Conservation (phyloP, 73 alveolate species). For the Paraurostyla sp. region DNA sequence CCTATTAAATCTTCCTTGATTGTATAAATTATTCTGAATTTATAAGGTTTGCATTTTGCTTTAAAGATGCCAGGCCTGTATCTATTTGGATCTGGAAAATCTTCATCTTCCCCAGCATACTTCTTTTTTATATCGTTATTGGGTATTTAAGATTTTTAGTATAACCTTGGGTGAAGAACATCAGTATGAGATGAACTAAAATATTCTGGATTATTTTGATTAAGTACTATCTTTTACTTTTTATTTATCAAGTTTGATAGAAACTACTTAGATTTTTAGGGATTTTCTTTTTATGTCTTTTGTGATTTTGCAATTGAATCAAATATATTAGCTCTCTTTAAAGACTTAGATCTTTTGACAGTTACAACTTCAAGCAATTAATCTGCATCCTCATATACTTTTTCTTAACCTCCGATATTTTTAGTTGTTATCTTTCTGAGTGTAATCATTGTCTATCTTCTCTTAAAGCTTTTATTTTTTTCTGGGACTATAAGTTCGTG, state of each 20-base stretch:
- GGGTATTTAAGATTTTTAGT: background rate
- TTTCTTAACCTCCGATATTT: too few species aligned
- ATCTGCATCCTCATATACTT: too few species aligned
- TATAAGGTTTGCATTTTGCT: background rate
- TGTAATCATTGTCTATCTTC: too few species aligned
- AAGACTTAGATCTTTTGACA: background rate
- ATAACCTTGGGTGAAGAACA: background rate
- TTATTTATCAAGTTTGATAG: background rate
- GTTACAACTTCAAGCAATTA: too few species aligned
- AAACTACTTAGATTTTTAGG: background rate
- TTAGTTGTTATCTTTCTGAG: too few species aligned
- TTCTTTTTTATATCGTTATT: background rate
- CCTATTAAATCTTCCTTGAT: background rate
- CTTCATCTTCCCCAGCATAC: background rate
- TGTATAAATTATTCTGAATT: background rate
- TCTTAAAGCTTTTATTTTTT: too few species aligned
- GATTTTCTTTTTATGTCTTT: background rate
- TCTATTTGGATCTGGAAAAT: slow-evolving; percentile 3
- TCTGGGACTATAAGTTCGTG: too few species aligned
- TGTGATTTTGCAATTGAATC: too few species aligned
- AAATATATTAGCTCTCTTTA: too few species aligned
- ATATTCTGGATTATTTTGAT: background rate
- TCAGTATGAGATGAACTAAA: background rate
- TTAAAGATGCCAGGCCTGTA: background rate
- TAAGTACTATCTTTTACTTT: background rate